Conservation (phyloP, 768 basidiomycete genomes). For the Candolleomyces eurysporus region DNA sequence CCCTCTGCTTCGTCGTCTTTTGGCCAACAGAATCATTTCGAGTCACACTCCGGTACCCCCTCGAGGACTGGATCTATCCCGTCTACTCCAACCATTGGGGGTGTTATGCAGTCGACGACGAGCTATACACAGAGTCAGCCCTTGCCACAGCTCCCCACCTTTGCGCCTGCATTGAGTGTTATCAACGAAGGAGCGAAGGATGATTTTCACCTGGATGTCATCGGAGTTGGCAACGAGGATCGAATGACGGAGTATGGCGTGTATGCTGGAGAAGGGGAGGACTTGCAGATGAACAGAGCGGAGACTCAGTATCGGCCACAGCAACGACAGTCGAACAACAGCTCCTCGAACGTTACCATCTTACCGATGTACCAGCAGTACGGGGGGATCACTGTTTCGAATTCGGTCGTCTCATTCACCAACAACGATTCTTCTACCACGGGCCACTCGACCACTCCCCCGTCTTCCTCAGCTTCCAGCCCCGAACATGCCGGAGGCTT, state of each 20-base stretch:
- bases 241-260: background rate
- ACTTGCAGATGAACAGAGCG: constrained; percentile 2
- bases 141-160: constrained; percentile 11
- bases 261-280: background rate
- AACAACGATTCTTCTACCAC: background rate
- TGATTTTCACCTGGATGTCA: constrained; percentile 6
- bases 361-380: constrained; percentile 7
- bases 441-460: background rate
- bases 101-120: constrained; percentile 2
- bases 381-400: constrained; percentile 12
- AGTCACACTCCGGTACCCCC: background rate
- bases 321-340: background rate
- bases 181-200: constrained; percentile 11
- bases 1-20: background rate
- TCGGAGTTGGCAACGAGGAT: background rate
- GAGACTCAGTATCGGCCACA: constrained; percentile 3
- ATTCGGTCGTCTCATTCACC: constrained; percentile 12
- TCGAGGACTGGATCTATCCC: constrained; percentile 1
- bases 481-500: no score
- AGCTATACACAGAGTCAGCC: constrained; percentile 11
- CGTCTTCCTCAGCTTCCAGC: background rate
- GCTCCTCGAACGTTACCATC: constrained; percentile 1
- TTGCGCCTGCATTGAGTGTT: constrained; percentile 6
- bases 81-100: background rate
- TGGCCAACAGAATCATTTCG: background rate